Evolutionary conservation across 2,329 filamentous ascomycete genomes (phyloP).

Genomic region (Periglandula ipomoeae): DNA sequence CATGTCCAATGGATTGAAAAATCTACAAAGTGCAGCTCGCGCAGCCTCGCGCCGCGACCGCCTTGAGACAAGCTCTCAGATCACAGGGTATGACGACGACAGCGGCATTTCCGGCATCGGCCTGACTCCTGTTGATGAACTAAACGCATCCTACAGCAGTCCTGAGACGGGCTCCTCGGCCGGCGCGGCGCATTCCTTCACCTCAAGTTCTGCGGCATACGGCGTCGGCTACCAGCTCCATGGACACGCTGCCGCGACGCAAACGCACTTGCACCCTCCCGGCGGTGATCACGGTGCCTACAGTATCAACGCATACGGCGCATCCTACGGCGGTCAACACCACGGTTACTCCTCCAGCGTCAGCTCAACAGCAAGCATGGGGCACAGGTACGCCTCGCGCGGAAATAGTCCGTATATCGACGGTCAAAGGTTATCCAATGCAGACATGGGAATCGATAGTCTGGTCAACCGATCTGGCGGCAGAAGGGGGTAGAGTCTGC

Average conservation of each 20-base stretch:
- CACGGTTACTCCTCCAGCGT: conserved; percentile 46
- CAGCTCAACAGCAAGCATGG: conserved; percentile 34
- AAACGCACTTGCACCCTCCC: conserved; percentile 7
- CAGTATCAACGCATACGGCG: conserved; percentile 17
- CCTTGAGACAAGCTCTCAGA: conserved; percentile 33
- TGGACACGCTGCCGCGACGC: not conserved
- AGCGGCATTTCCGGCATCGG: conserved; percentile 57
- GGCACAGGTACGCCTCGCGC: conserved; percentile 24
- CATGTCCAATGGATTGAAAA: conserved; percentile 77
- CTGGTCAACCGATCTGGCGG: conserved; percentile 44
- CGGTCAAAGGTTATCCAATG: conserved; percentile 40
- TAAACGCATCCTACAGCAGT: conserved; percentile 48
- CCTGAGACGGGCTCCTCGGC: conserved; percentile 39
- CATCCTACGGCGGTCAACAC: conserved; percentile 20
- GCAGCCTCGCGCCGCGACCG: conserved; percentile 58
- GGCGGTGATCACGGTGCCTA: conserved; percentile 4
- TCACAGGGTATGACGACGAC: conserved; percentile 55
- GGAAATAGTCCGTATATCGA: conserved; percentile 37
- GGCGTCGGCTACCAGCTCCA: conserved; percentile 4
- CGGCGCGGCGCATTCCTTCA: conserved; percentile 25
- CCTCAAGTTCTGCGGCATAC: conserved; percentile 26
- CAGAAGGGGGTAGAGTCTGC: conserved; percentile 10
- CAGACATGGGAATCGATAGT: conserved; percentile 52
- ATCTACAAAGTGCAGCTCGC: conserved; percentile 61
- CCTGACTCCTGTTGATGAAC: conserved; percentile 49